Base-by-base conservation (phyloP, 495 filamentous ascomycete genomes). In the Bathelium albidoporum region DNA sequence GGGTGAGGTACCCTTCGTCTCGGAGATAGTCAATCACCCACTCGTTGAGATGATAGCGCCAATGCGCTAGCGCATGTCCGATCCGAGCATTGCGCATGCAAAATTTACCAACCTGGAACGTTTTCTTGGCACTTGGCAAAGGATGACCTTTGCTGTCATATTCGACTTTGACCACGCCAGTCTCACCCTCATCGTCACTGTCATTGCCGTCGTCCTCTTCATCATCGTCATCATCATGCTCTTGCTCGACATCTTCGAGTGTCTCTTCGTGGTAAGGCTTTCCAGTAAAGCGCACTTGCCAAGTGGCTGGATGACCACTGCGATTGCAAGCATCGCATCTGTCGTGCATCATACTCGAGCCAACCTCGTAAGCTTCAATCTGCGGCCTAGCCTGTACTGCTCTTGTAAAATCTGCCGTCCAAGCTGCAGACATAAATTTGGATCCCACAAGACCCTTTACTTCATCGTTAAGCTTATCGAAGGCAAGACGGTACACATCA, bases 261-360 rank as follows among this genome's bases (percentile, higher is more conserved):
- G 85, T 86, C 2, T 85, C 73, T 31, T 84, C 79, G 61, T 87
- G 74, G 71, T 96, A 96, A 0, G 89, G 76, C 29, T 83, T 80
- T 4, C 90, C 91, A 7, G 70, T 73, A 64, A 95, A 84, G 9
- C 76, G 78, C 45, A 94, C 72, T 55, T 79, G 75, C 26, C 70
- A 83, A 29, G 80, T 88, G 0, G 89, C 86, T 0, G 85, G 81
- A 68, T 95, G 90, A 0, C 74, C 76, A 11, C 79, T 80, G 43
- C 89, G 81, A 58, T 89, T 88, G 68, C 91, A 96, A 0, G 90
- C 91, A 65, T 88, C 87, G 66, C 91, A 96, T 24, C 82, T 75
- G 18, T 76, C 62, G 2, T 77, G 4, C 26, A 73, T 66, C n/a
- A 70, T 73, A 0, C 59, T 66, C 1, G 44, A 29, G 18, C 39